Percentiles rank a stretch among this genome's conserved stretches.
Evolutionary conservation across 352 stramenopile genomes (phyloP).

Genomic region (Phytophthora ohioensis): DNA sequence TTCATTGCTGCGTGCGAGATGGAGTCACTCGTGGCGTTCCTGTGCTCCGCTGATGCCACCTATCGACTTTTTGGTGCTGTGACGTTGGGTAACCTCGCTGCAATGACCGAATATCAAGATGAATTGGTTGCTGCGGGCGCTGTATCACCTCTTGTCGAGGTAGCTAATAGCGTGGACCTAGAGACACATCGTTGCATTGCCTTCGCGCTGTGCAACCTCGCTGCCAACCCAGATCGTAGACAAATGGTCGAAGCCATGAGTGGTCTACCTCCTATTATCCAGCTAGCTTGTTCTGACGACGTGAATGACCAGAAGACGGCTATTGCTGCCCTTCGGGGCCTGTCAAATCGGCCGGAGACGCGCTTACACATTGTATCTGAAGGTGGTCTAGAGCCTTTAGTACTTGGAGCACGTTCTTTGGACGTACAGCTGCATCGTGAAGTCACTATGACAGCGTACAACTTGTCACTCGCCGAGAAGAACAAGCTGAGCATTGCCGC

Average conservation of each 20-base stretch:
- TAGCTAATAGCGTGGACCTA: constrained; percentile 92
- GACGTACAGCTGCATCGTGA: constrained; percentile 88
- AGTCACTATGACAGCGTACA: constrained; percentile 91
- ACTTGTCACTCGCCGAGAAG: constrained; percentile 93
- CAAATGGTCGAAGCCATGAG: constrained; percentile 93
- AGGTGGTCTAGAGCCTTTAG: constrained; percentile 90
- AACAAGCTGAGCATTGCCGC: constrained; percentile 95
- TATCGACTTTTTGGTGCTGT: constrained; percentile 97
- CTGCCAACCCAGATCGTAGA: constrained; percentile 86
- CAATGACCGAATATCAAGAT: constrained; percentile 76
- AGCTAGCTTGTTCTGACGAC: constrained; percentile 93
- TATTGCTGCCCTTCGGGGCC: constrained; percentile 91
- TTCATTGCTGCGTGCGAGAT: constrained; percentile 94
- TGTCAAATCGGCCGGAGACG: constrained; percentile 86
- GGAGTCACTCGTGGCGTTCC: constrained; percentile 92
- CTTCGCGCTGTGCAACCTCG: constrained; percentile 96
- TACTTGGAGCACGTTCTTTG: constrained; percentile 78
- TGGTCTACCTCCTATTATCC: constrained; percentile 95
- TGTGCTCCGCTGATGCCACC: constrained; percentile 95
- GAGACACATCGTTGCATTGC: constrained; percentile 97
- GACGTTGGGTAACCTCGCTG: constrained; percentile 95
- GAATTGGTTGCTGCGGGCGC: constrained; percentile 87
- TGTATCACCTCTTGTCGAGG: constrained; percentile 92
- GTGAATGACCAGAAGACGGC: constrained; percentile 90
- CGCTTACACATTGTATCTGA: constrained; percentile 91